Evolutionary conservation across 768 basidiomycete species (phyloP).

Genomic region (Fistulinella prunicolor): DNA sequence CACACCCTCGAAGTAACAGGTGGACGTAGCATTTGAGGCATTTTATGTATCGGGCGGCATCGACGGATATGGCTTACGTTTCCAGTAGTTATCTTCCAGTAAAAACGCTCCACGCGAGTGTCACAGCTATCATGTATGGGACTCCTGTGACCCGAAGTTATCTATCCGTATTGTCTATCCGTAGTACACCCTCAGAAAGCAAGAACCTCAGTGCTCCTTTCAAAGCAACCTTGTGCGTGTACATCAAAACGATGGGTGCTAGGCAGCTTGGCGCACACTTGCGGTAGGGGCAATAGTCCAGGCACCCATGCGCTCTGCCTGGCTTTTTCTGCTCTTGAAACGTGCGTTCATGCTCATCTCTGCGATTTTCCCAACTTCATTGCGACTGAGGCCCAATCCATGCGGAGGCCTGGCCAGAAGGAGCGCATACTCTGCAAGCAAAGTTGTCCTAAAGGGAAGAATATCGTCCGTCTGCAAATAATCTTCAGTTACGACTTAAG

Average conservation of each 20-base stretch:
- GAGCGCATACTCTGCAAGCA: slow-evolving; percentile 76
- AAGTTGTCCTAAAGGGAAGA: slow-evolving; percentile 71
- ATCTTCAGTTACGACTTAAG: background rate
- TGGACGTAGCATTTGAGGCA: slow-evolving; percentile 62
- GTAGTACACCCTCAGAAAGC: no score
- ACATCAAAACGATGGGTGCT: background rate
- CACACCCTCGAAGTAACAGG: slow-evolving; percentile 86
- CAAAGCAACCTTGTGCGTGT: no score
- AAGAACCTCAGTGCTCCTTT: no score
- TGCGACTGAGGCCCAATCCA: slow-evolving; percentile 64
- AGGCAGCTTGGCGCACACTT: background rate
- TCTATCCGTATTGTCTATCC: no score
- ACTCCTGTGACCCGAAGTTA: no score
- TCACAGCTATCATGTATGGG: background rate
- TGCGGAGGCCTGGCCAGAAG: slow-evolving; percentile 68
- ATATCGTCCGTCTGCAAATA: slow-evolving; percentile 73
- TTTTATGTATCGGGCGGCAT: background rate
- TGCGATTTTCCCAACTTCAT: slow-evolving; percentile 54
- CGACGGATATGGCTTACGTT: no score
- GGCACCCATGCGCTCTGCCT: background rate
- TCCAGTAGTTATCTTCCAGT: background rate
- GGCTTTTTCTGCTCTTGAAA: slow-evolving; percentile 7
- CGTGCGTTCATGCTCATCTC: slow-evolving; percentile 54
- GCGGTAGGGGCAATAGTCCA: background rate
- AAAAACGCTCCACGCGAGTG: background rate